Evolutionary conservation across 345 rosid genomes (phyloP).

Genomic region (Lepidium sativum): DNA sequence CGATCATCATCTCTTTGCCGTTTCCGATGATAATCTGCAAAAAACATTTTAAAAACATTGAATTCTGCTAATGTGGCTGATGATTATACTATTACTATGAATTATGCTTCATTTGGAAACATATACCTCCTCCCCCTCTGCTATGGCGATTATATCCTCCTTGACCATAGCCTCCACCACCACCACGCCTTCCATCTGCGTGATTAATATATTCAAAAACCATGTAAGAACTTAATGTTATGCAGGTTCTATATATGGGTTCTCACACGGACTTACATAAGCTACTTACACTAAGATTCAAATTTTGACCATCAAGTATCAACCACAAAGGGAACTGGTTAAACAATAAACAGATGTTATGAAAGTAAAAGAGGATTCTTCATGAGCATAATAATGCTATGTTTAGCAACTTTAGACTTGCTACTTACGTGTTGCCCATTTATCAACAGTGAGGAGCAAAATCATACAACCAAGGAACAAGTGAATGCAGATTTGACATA

Average conservation of each 20-base stretch:
- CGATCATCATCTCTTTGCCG: constrained; percentile 85
- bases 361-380: not conserved
- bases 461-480: not conserved
- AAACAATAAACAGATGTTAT: not conserved
- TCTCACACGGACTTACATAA: not conserved
- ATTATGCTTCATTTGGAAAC: not conserved
- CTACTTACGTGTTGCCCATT: too few relatives aligned
- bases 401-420: too few relatives aligned
- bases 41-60: not conserved
- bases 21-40: constrained; percentile 67
- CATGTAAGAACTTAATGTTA: not conserved
- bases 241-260: too few relatives aligned
- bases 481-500: not conserved
- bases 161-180: constrained; percentile 43
- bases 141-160: constrained; percentile 63
- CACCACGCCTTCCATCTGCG: constrained; percentile 78
- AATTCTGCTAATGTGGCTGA: not conserved
- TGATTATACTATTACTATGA: not conserved
- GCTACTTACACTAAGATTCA: not conserved
- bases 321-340: not conserved
- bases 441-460: not conserved
- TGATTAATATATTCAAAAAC: not conserved
- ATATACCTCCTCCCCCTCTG: constrained; percentile 53
- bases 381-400: too few relatives aligned
- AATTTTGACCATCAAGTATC: not conserved